Base-by-base conservation (phyloP, 768 basidiomycete species). In the Dacryopinax primogenitus region DNA sequence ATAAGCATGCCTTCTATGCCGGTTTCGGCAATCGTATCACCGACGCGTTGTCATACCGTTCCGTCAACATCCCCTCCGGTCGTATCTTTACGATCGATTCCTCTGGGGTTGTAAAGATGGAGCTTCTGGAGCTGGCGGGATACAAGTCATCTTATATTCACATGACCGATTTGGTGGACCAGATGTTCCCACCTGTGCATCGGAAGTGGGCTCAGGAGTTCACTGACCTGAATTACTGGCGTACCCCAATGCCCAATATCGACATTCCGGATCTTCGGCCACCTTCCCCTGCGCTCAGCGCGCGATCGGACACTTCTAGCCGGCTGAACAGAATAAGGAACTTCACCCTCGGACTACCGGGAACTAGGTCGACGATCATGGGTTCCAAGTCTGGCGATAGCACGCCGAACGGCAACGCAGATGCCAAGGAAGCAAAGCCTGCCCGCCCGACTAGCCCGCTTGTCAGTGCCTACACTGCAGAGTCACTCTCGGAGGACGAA, bases 121-220 rank as follows among this genome's bases (percentile, higher is more conserved):
- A 98, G 76, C 78, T 99, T 58, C 78, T 97, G n/a, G 92, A 95
- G 72, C 78, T 96, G 39, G 93, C 94, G 0, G 96, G 96, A 0
- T 96, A 98, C 78, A 96, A 94, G 73, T 95, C 92, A 18, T 92
- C 91, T 86, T 98, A 98, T 74, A 97, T 97, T 66, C 90, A 94
- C 73, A 94, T 98, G 92, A 95, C 94, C 7, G 94, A 98, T 74
- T 83, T 99, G n/a, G 96, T 99, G 16, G 94, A 99, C 77, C 94
- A 96, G 76, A 94, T 96, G 86, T 99, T 99, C 79, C 96, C 96
- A 34, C 92, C 95, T 0, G 92, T 98, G 64, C 83, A 92, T 73
- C 84, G 87, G 63, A 91, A 90, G 73, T 87, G 86, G 83, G 82
- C 86, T 13, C 84, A 90, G 1, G 93, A 94, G 73, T 99, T 83